Conservation (phyloP, 2,329 filamentous ascomycete genomes). For the Aureobasidium vineae region DNA sequence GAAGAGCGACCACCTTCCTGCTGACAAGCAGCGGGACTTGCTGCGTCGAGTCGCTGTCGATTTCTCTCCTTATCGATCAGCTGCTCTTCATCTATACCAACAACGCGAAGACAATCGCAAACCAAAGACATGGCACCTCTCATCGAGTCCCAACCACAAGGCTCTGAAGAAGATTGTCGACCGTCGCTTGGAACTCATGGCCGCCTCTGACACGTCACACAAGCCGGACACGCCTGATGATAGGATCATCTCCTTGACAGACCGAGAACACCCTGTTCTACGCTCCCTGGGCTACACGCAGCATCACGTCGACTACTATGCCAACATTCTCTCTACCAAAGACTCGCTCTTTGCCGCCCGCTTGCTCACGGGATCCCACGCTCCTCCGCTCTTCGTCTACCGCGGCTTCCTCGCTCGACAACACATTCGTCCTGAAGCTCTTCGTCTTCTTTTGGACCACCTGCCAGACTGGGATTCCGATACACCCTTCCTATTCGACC, state of each 20-base stretch:
- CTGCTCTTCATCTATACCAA: not conserved
- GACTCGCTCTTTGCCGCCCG: slow-evolving; percentile 32
- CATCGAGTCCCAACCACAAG: not conserved
- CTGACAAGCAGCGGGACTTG: not conserved
- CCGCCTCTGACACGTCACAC: not conserved
- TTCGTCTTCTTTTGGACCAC: slow-evolving; percentile 45
- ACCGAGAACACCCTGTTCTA: slow-evolving; percentile 26
- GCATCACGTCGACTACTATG: slow-evolving; percentile 33
- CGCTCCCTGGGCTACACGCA: slow-evolving; percentile 28
- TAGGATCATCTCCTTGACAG: not conserved
- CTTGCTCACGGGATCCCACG: slow-evolving; percentile 23
- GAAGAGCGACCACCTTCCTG: slow-evolving; percentile 8
- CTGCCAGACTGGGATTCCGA: not conserved
- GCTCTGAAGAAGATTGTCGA: not conserved
- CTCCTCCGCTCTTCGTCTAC: slow-evolving; percentile 43
- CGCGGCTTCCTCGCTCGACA: slow-evolving; percentile 49
- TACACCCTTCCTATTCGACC: not conserved
- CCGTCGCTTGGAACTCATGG: not conserved
- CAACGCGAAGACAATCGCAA: not conserved
- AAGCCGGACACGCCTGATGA: not conserved
- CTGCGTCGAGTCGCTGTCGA: not conserved
- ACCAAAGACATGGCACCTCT: not conserved
- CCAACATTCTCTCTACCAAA: slow-evolving; percentile 30
- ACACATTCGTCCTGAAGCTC: slow-evolving; percentile 43
- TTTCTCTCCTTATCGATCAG: too few relatives aligned